These are phyloP conservation scores for Celoporthe dispersa DNA, from an alignment of 2,329 filamentous ascomycete genomes.

Conservation along the genomic window DNA sequence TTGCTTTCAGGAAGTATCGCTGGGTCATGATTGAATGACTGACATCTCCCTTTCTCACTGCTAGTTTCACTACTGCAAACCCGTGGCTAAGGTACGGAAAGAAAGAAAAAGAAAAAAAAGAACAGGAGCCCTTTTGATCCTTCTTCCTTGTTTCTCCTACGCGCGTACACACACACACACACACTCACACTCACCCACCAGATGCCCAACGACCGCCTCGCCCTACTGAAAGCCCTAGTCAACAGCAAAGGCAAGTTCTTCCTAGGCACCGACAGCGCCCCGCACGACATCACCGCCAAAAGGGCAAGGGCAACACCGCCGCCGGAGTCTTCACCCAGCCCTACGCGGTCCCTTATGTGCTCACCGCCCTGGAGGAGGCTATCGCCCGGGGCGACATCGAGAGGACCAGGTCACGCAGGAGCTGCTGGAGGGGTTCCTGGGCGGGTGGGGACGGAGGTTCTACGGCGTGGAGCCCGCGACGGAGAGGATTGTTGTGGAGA, in stretches of 20 bases:
- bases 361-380: conserved; percentile 66
- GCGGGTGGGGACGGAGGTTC: conserved; percentile 56
- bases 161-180: no score
- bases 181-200: conserved; percentile 4
- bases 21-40: no score
- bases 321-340: conserved; percentile 84
- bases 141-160: background rate
- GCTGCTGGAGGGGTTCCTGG: conserved; percentile 58
- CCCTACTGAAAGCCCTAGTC: conserved; percentile 68
- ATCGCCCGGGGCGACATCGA: conserved; percentile 57
- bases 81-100: conserved; percentile 57
- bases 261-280: conserved; percentile 73
- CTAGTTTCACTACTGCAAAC: conserved; percentile 74
- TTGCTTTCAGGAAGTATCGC: no score
- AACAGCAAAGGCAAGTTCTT: conserved; percentile 70
- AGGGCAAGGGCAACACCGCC: conserved; percentile 60
- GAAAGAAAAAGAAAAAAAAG: no score
- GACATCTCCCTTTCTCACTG: background rate
- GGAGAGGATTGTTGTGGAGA: conserved; percentile 62
- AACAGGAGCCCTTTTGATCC: background rate
- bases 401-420: conserved; percentile 59
- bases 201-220: conserved; percentile 67
- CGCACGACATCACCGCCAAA: conserved; percentile 65
- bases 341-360: conserved; percentile 59
- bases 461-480: conserved; percentile 57